Evolutionary conservation across 441 rosid genomes (phyloP).

Genomic region (Jatropha podagrica): DNA sequence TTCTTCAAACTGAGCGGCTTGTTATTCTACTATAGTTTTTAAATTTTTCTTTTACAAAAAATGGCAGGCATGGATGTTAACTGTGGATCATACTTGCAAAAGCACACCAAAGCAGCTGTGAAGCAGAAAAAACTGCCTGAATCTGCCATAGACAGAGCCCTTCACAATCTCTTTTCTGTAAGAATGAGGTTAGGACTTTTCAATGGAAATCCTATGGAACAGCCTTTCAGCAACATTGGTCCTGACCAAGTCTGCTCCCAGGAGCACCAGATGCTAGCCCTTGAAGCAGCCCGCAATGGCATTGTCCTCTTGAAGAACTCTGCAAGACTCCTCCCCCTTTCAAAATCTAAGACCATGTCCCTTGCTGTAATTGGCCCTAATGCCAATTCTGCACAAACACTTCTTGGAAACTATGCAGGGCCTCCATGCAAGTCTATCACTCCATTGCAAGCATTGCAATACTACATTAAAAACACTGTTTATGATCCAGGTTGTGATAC

Average conservation of each 20-base stretch:
- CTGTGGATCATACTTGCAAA: constrained; percentile 72
- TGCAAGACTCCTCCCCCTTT: constrained; percentile 58
- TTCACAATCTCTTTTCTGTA: constrained; percentile 61
- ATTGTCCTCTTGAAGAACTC: constrained; percentile 79
- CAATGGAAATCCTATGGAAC: constrained; percentile 65
- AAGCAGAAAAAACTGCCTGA: constrained; percentile 50
- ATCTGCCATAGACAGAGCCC: constrained; percentile 59
- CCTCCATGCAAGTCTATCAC: constrained; percentile 74
- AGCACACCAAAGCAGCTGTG: constrained; percentile 69
- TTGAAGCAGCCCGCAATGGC: constrained; percentile 90
- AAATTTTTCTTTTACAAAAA: not conserved
- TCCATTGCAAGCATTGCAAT: constrained; percentile 62
- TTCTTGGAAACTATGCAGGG: constrained; percentile 94
- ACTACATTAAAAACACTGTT: constrained; percentile 46
- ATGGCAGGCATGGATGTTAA: constrained; percentile 83
- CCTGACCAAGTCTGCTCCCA: constrained; percentile 69
- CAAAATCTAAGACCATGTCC: constrained; percentile 45
- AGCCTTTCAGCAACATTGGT: constrained; percentile 61
- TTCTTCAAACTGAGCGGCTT: not conserved
- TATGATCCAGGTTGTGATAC: constrained; percentile 61
- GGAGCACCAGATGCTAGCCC: constrained; percentile 83
- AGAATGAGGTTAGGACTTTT: constrained; percentile 93
- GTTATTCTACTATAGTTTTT: not conserved
- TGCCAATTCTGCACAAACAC: constrained; percentile 55
- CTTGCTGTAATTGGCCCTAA: constrained; percentile 87